These are phyloP conservation scores for Ormosia emarginata DNA, from an alignment of 306 rosid genomes.

Conservation along the genomic window DNA sequence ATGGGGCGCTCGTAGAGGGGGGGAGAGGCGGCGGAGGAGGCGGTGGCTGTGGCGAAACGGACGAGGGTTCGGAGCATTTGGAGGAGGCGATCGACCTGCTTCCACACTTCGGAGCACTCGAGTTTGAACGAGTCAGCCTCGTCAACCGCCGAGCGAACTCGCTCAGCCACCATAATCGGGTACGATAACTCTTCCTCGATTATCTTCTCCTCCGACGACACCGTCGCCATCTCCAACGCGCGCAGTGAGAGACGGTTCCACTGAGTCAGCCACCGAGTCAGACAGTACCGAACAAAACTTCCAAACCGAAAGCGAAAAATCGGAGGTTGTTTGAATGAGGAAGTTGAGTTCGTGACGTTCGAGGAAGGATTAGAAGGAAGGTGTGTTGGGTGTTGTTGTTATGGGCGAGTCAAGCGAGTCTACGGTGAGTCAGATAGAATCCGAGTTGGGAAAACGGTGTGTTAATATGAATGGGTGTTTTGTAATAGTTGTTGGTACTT, in stretches of 20 bases:
- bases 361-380: neutral
- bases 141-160: constrained; percentile 50
- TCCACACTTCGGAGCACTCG: constrained; percentile 64
- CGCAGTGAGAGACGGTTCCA: neutral
- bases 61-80: constrained; percentile 67
- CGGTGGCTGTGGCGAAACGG: constrained; percentile 46
- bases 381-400: neutral
- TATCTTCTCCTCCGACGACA: constrained; percentile 40
- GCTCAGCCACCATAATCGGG: constrained; percentile 68
- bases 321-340: neutral
- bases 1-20: constrained; percentile 67
- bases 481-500: neutral
- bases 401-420: constrained; percentile 27
- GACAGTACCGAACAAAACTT: neutral
- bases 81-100: constrained; percentile 57
- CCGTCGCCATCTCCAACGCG: constrained; percentile 40
- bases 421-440: constrained; percentile 21
- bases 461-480: neutral
- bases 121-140: constrained; percentile 54
- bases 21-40: constrained; percentile 37
- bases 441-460: constrained; percentile 11
- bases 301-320: neutral
- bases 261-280: neutral
- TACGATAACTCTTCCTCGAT: constrained; percentile 58
- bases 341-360: neutral